These are phyloP conservation scores for Kwoniella dendrophila DNA, from an alignment of 768 basidiomycete genomes.

Conservation along the genomic window DNA sequence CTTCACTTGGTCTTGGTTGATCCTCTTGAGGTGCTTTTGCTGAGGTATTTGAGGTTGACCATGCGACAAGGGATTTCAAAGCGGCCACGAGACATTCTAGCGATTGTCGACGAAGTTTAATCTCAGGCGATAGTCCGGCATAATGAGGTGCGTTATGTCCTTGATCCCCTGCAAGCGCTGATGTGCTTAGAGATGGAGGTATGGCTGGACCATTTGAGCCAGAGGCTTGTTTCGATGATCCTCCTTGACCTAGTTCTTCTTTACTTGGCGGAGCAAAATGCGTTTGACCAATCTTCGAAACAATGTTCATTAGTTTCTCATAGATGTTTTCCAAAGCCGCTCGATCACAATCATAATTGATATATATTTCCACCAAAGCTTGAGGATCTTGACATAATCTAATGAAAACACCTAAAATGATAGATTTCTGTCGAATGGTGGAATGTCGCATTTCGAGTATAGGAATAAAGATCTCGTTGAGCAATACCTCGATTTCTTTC, in stretches of 20 bases:
- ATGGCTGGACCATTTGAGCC: slow-evolving; percentile 57
- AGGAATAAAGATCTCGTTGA: slow-evolving; percentile 98
- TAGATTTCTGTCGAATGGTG: slow-evolving; percentile 89
- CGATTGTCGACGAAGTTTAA: slow-evolving; percentile 82
- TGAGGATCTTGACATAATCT: slow-evolving; percentile 94
- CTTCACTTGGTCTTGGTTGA: slow-evolving; percentile 33
- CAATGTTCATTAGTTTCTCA: slow-evolving; percentile 94
- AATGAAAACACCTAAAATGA: slow-evolving; percentile 80
- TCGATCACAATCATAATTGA: slow-evolving; percentile 98
- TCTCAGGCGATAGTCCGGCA: slow-evolving; percentile 66
- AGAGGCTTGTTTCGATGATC: slow-evolving; percentile 52
- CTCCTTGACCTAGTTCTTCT: slow-evolving; percentile 43
- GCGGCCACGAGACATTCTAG: slow-evolving; percentile 91
- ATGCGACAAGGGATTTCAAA: slow-evolving; percentile 82
- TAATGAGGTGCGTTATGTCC: slow-evolving; percentile 66
- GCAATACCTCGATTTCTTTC: slow-evolving; percentile 99
- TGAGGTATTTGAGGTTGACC: slow-evolving; percentile 65
- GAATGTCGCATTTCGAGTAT: slow-evolving; percentile 98
- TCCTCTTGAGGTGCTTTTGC: slow-evolving; percentile 28
- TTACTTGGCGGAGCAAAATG: slow-evolving; percentile 57
- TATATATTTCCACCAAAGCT: slow-evolving; percentile 94
- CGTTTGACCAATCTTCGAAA: slow-evolving; percentile 82
- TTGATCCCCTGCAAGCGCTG: slow-evolving; percentile 49
- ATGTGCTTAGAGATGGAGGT: slow-evolving; percentile 69
- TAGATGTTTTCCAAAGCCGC: slow-evolving; percentile 95